Percentiles rank a stretch among this genome's conserved stretches.
Evolutionary conservation across 2,329 filamentous ascomycete genomes (phyloP).

Genomic region (Phaeophleospora eucalypticola): DNA sequence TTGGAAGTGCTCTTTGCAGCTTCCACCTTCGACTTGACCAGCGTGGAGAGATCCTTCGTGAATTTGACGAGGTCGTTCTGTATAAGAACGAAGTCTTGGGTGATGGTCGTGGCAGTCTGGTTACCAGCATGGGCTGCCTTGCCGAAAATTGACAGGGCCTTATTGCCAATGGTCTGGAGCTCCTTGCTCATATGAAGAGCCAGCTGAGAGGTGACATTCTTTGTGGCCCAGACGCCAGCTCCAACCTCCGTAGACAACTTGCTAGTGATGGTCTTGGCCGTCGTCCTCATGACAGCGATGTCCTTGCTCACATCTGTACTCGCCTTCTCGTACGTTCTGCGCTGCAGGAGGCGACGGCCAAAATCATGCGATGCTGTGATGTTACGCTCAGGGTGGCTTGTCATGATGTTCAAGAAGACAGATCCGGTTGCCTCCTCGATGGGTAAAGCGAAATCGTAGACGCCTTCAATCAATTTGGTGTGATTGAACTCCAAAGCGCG

Average conservation of each 20-base stretch:
- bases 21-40: conserved; percentile 15
- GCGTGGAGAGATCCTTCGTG: conserved; percentile 14
- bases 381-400: conserved; percentile 18
- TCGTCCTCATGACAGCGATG: conserved; percentile 21
- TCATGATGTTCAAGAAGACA: conserved; percentile 22
- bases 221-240: conserved; percentile 25
- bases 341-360: conserved; percentile 23
- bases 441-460: conserved; percentile 26
- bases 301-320: conserved; percentile 29
- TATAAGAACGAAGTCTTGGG: conserved; percentile 16
- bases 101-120: conserved; percentile 11
- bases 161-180: conserved; percentile 23
- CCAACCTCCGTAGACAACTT: conserved; percentile 21
- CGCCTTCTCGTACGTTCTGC: conserved; percentile 24
- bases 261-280: conserved; percentile 19
- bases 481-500: conserved; percentile 17
- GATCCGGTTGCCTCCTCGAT: conserved; percentile 24
- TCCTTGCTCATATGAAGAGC: conserved; percentile 24
- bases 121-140: conserved; percentile 15
- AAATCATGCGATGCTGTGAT: conserved; percentile 26
- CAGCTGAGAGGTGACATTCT: conserved; percentile 27
- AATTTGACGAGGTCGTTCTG: conserved; percentile 18
- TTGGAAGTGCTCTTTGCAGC: conserved; percentile 14
- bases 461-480: conserved; percentile 28
- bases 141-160: conserved; percentile 17